Conservation (phyloP, 768 basidiomycete species). For the Panus rudis region DNA sequence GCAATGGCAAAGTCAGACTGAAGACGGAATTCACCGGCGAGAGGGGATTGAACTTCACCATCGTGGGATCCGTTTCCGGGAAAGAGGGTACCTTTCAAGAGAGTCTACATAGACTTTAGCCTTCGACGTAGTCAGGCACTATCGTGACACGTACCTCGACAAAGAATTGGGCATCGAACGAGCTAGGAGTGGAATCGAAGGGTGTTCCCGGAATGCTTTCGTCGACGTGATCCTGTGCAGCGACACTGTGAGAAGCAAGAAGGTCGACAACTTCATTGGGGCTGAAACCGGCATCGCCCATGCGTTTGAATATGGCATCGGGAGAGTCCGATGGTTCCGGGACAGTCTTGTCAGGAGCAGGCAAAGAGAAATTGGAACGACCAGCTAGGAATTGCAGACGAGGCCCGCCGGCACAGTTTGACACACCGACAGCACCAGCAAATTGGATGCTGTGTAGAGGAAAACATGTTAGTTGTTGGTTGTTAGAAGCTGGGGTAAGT, state of each 20-base stretch:
- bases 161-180: conserved; percentile 3
- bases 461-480: too few relatives aligned
- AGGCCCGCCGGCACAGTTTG: conserved; percentile 20
- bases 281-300: conserved; percentile 9
- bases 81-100: conserved; percentile 5
- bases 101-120: too few relatives aligned
- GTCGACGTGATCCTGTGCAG: conserved; percentile 8
- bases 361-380: conserved; percentile 13
- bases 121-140: background rate
- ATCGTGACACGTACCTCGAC: background rate
- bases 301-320: conserved; percentile 8
- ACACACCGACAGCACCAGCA: conserved; percentile 20
- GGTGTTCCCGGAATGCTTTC: conserved; percentile 2
- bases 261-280: conserved; percentile 9
- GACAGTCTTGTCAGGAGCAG: conserved; percentile 6
- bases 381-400: conserved; percentile 19
- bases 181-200: conserved; percentile 7
- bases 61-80: conserved; percentile 8
- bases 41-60: conserved; percentile 3
- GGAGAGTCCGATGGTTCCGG: conserved; percentile 12
- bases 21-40: conserved; percentile 6
- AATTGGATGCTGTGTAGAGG: conserved; percentile 14
- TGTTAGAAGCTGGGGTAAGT: background rate
- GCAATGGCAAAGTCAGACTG: conserved; percentile 4
- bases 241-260: conserved; percentile 20